These are phyloP conservation scores for Aspergillus oerlinghausenensis DNA, from an alignment of 2,329 filamentous ascomycete species.

Conservation along the genomic window DNA sequence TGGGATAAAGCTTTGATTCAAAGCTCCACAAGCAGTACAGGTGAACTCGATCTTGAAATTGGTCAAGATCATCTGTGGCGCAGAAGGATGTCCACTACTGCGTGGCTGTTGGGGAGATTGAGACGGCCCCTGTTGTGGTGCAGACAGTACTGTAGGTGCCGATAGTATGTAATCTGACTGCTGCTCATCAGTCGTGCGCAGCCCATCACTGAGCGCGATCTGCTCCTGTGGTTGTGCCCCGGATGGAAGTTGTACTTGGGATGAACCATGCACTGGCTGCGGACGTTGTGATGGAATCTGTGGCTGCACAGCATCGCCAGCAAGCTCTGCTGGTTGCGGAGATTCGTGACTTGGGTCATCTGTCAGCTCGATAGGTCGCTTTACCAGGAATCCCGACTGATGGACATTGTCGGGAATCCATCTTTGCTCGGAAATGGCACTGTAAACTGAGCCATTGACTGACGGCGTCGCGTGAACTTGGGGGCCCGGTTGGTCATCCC, in stretches of 20 bases:
- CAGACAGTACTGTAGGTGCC: conserved; percentile 13
- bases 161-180: conserved; percentile 21
- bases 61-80: conserved; percentile 29
- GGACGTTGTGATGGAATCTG: conserved; percentile 9
- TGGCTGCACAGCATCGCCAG: conserved; percentile 17
- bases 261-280: conserved; percentile 12
- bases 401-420: conserved; percentile 30
- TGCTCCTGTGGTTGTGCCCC: conserved; percentile 22
- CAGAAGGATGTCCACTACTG: conserved; percentile 20
- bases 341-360: conserved; percentile 18
- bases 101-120: conserved; percentile 22
- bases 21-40: conserved; percentile 33
- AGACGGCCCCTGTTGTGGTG: conserved; percentile 16
- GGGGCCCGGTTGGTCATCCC: conserved; percentile 23
- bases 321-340: conserved; percentile 14
- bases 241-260: conserved; percentile 13
- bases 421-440: conserved; percentile 26
- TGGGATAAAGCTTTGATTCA: conserved; percentile 37
- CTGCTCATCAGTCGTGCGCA: conserved; percentile 20
- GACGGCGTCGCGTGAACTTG: conserved; percentile 12
- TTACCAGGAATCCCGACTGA: conserved; percentile 23
- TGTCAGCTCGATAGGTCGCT: conserved; percentile 18
- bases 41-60: conserved; percentile 40
- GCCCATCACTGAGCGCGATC: conserved; percentile 16
- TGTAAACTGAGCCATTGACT: conserved; percentile 22